A percentile compares a stretch with the other conserved stretches of the same genome.
Conservation (phyloP, 2,329 filamentous ascomycete species). For the Dactylellina leptospora region DNA sequence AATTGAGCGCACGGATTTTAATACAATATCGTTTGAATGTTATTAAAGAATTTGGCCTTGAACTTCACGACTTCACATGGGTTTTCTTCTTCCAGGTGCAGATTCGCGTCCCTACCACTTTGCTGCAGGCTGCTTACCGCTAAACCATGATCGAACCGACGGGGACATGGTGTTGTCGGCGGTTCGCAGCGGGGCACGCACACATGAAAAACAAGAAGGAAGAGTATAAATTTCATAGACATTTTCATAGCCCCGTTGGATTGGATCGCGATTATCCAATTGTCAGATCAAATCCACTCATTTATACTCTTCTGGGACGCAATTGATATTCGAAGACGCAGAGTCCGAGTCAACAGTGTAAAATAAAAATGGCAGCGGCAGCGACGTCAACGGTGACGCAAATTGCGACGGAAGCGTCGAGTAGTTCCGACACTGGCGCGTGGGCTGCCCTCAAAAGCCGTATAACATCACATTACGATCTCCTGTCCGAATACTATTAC, state of each 20-base stretch:
- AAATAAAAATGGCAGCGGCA: constrained; percentile 8
- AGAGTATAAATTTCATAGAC: not conserved
- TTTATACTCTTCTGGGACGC: not conserved
- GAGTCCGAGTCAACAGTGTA: not conserved
- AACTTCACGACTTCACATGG: too few species aligned
- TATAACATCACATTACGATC: constrained; percentile 70
- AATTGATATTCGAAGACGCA: not conserved
- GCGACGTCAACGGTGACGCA: constrained; percentile 19
- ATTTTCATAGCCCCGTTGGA: not conserved
- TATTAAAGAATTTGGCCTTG: too few species aligned
- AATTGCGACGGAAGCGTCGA: not conserved
- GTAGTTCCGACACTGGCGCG: constrained; percentile 12
- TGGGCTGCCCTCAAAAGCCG: constrained; percentile 65
- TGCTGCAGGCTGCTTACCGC: constrained; percentile 22
- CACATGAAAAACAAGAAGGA: not conserved
- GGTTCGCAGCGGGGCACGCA: constrained; percentile 7
- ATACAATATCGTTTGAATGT: too few species aligned
- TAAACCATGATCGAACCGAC: not conserved
- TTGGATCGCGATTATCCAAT: too few species aligned
- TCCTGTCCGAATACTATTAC: constrained; percentile 71
- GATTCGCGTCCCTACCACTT: too few species aligned
- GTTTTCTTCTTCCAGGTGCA: too few species aligned
- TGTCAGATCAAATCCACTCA: not conserved
- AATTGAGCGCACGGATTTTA: too few species aligned
- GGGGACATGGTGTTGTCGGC: not conserved